A percentile compares a stretch with the other conserved stretches of the same genome.
Evolutionary conservation across 2,329 filamentous ascomycete genomes (phyloP).

Genomic region (Orbilia javanica): DNA sequence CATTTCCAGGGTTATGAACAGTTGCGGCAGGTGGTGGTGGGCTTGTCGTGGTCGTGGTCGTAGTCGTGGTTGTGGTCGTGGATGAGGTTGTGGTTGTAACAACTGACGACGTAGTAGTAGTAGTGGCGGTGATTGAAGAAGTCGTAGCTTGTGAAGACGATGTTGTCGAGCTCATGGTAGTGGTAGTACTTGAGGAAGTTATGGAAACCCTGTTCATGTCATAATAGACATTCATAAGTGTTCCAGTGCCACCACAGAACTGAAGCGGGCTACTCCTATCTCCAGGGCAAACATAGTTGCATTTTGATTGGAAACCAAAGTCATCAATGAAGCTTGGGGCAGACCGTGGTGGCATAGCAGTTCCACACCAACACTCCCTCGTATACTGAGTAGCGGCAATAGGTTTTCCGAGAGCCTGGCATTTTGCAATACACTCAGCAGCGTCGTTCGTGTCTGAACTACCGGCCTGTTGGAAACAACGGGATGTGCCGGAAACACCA

Average conservation of each 20-base stretch:
- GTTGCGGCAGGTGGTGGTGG: conserved; percentile 59
- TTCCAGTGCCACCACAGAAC: conserved; percentile 47
- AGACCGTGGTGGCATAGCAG: conserved; percentile 24
- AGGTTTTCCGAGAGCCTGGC: conserved; percentile 62
- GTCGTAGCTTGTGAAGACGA: conserved; percentile 19
- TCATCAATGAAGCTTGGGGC: conserved; percentile 41
- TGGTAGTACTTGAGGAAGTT: not conserved
- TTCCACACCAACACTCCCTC: conserved; percentile 63
- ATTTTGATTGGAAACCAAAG: conserved; percentile 58
- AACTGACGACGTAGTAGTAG: conserved; percentile 25
- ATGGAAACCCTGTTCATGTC: conserved; percentile 32
- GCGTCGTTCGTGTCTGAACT: conserved; percentile 63
- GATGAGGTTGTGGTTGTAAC: conserved; percentile 30
- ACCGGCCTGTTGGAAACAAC: conserved; percentile 63
- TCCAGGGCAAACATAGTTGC: conserved; percentile 64
- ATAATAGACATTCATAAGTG: conserved; percentile 52
- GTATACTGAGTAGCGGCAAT: conserved; percentile 65
- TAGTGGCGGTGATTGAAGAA: conserved; percentile 8
- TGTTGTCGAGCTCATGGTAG: conserved; percentile 35
- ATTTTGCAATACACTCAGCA: conserved; percentile 64
- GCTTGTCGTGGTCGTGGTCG: conserved; percentile 45
- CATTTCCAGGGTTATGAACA: conserved; percentile 61
- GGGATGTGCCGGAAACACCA: conserved; percentile 62
- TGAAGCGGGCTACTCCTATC: conserved; percentile 60
- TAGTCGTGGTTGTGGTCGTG: conserved; percentile 1